Percentiles rank a stretch among this genome's conserved stretches.
Evolutionary conservation across 1,284 basidiomycete species (phyloP).

Genomic region (Puccinia polysora): DNA sequence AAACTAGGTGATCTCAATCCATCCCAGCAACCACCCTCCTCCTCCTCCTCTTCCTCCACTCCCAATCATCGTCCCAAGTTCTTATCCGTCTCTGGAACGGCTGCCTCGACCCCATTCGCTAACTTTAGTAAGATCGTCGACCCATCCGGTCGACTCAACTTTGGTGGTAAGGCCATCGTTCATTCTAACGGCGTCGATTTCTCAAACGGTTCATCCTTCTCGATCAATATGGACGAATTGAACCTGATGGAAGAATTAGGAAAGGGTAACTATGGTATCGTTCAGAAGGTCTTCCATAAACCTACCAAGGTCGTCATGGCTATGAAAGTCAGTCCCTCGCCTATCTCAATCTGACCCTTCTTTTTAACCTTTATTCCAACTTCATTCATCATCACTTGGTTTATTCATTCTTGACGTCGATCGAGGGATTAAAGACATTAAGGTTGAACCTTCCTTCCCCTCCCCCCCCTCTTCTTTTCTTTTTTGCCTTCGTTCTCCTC

Average conservation of each 20-base stretch:
- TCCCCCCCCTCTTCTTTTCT: neutral
- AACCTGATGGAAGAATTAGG: conserved; percentile 79
- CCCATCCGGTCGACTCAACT: conserved; percentile 87
- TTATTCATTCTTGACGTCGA: too few species aligned
- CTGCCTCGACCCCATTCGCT: conserved; percentile 16
- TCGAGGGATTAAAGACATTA: too few species aligned
- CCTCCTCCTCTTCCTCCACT: neutral
- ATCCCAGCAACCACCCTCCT: neutral
- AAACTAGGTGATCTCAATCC: conserved; percentile 21
- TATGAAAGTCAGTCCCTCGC: conserved; percentile 72
- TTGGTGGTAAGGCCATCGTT: conserved; percentile 84
- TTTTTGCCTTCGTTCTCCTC: conserved; percentile 2
- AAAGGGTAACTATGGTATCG: conserved; percentile 93
- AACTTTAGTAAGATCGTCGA: conserved; percentile 56
- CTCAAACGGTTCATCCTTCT: conserved; percentile 82
- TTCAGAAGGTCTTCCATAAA: conserved; percentile 88
- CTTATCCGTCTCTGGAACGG: conserved; percentile 4
- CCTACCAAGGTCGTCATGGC: conserved; percentile 95
- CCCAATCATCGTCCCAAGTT: conserved; percentile 20
- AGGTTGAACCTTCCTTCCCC: too few species aligned
- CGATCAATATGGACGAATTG: conserved; percentile 93
- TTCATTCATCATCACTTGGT: neutral
- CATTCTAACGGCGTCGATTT: conserved; percentile 93
- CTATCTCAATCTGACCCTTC: neutral
- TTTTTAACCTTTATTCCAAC: neutral